A percentile compares a stretch with the other conserved stretches of the same genome.
Conservation (phyloP, 768 basidiomycete genomes). For the Cystobasidium ongulense region DNA sequence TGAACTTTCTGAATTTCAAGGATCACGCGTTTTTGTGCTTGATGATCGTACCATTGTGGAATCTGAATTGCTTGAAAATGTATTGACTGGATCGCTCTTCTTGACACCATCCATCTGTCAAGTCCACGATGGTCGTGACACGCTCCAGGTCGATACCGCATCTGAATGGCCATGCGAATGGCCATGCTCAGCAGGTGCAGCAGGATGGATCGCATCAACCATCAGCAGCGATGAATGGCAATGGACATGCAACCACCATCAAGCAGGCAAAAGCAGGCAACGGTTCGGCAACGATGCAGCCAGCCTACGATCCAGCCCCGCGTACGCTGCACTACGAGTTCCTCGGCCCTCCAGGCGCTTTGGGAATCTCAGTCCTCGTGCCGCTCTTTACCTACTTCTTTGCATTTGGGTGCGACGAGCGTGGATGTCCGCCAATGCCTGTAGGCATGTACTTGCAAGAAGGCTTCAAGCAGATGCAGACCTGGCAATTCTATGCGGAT, state of each 20-base stretch:
- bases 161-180: background rate
- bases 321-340: slow-evolving; percentile 70
- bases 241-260: background rate
- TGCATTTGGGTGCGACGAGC: slow-evolving; percentile 49
- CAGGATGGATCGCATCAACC: background rate
- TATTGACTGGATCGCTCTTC: no score
- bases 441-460: slow-evolving; percentile 29
- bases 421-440: slow-evolving; percentile 42
- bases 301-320: slow-evolving; percentile 46
- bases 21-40: no score
- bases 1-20: background rate
- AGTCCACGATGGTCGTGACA: background rate
- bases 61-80: no score
- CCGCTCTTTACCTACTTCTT: slow-evolving; percentile 63
- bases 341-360: slow-evolving; percentile 67
- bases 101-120: background rate
- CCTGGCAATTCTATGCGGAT: slow-evolving; percentile 57
- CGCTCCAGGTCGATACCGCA: background rate
- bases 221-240: background rate
- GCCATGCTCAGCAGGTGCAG: background rate
- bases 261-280: background rate
- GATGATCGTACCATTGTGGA: background rate
- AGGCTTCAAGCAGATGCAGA: slow-evolving; percentile 45
- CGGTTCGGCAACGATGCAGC: background rate
- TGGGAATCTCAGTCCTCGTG: slow-evolving; percentile 57